Evolutionary conservation across 805 yeast species (phyloP), one percentile per base, ranked within the genome.

Genomic region (Candida fluviatilis): DNA sequence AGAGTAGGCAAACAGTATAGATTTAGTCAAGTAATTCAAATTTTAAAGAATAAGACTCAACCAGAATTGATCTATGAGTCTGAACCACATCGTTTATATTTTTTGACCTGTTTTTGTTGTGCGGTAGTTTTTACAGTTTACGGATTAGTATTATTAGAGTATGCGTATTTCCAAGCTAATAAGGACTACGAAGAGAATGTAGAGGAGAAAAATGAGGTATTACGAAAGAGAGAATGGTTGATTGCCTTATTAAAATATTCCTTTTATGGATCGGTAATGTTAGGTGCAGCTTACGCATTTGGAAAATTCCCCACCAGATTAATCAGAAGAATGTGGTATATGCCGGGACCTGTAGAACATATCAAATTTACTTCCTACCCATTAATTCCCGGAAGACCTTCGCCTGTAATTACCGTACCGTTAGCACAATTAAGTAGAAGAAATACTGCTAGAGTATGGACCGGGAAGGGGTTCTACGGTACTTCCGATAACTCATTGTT

Each of bases 391-490:
- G 84, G 84, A 8, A 64, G 78, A 35, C 81, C 93, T 1, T 81
- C 93, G 0, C 91, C 95, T 0, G 81, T 84, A 8, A 72, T 74
- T 42, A 79, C 86, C 0, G 63, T 84, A 23, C 89, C 91, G 2
- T 53, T 87, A 34, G 65, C 66, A 26, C 60, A 70, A 34, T 46
- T 87, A 36, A 60, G 62, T 23, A 70, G 89, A 42, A 78, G 80
- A 36, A 74, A 73, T 40, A 71, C 75, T 41, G 70, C 87, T 6
- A 78, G 84, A 46, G 78, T 86, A 4, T 87, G 88, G 79, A 84
- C 95, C 1, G 90, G 89, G n/a, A 80, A 81, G 44, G 95, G 95
- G 1, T 82, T 84, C 52, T 87, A 87, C 54, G 95, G 95, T 0
- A 85, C 95, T 1, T 73, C 84, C 18, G 89, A 84, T 58, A 75